Percentiles rank a stretch among this genome's conserved stretches.
These are phyloP conservation scores for Talaromyces sp. DNA, from an alignment of 2,329 filamentous ascomycete genomes.

Conservation along the genomic window DNA sequence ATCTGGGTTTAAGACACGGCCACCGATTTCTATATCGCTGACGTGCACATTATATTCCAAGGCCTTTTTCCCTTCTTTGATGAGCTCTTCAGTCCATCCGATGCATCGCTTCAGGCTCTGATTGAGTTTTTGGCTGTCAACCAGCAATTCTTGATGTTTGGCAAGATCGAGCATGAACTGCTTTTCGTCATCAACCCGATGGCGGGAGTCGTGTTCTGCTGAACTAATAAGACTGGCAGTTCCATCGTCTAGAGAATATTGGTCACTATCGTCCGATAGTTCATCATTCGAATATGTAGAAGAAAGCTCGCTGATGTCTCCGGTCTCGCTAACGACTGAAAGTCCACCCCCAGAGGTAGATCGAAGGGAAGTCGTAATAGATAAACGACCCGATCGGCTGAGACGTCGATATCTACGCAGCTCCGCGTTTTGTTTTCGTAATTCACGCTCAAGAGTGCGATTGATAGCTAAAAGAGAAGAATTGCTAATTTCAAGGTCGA, in stretches of 20 bases:
- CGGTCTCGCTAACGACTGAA: conserved; percentile 44
- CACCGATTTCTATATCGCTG: conserved; percentile 75
- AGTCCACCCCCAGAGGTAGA: conserved; percentile 42
- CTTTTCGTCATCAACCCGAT: conserved; percentile 72
- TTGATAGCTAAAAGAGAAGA: conserved; percentile 94
- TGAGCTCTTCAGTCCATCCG: conserved; percentile 82
- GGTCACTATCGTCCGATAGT: conserved; percentile 37
- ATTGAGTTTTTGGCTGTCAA: conserved; percentile 86
- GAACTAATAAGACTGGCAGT: conserved; percentile 31
- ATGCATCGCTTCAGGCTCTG: conserved; percentile 85
- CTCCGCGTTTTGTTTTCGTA: conserved; percentile 86
- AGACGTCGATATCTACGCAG: conserved; percentile 80
- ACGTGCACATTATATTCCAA: conserved; percentile 74
- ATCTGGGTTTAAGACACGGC: conserved; percentile 68
- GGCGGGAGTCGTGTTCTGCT: conserved; percentile 40
- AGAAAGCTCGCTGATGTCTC: conserved; percentile 31
- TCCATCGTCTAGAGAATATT: conserved; percentile 33
- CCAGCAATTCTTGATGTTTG: conserved; percentile 76
- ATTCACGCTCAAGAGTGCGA: conserved; percentile 79
- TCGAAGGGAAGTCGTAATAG: conserved; percentile 48
- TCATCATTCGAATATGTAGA: conserved; percentile 29
- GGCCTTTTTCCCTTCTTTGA: conserved; percentile 81
- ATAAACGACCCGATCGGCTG: conserved; percentile 72
- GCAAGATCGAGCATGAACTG: conserved; percentile 77
- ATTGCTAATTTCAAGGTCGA: conserved; percentile 95